A percentile compares a stretch with the other conserved stretches of the same genome.
Evolutionary conservation across 306 rosid genomes (phyloP).

Genomic region (Ziziphus jujuba): DNA sequence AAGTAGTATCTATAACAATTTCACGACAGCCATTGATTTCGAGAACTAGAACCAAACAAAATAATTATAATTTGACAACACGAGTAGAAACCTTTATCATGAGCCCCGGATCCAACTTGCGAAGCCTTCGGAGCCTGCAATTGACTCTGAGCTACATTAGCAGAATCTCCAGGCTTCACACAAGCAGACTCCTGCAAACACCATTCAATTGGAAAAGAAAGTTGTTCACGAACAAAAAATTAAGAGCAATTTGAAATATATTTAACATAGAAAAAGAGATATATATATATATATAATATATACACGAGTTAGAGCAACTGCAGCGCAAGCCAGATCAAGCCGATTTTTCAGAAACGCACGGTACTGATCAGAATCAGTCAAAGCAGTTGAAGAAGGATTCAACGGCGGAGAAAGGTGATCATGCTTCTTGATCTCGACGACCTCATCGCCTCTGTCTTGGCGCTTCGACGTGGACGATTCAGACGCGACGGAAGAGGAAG

Average conservation of each 20-base stretch:
- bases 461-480: constrained; percentile 46
- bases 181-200: constrained; percentile 35
- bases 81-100: constrained; percentile 25
- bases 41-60: background rate
- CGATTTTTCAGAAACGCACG: constrained; percentile 45
- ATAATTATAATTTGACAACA: background rate
- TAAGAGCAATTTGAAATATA: background rate
- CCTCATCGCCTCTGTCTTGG: constrained; percentile 40
- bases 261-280: background rate
- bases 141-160: constrained; percentile 19
- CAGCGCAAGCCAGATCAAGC: constrained; percentile 60
- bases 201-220: background rate
- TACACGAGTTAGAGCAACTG: constrained; percentile 51
- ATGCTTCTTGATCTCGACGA: constrained; percentile 43
- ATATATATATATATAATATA: background rate
- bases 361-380: constrained; percentile 31
- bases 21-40: background rate
- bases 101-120: constrained; percentile 34
- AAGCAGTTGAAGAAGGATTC: constrained; percentile 24
- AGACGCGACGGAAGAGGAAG: constrained; percentile 36
- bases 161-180: constrained; percentile 35
- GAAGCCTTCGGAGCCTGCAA: constrained; percentile 21
- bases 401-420: constrained; percentile 27
- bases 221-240: background rate
- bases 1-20: background rate